A percentile compares a stretch with the other conserved stretches of the same genome.
These are phyloP conservation scores for Bryoglossum gracile DNA, from an alignment of 495 filamentous ascomycete genomes.

Conservation along the genomic window DNA sequence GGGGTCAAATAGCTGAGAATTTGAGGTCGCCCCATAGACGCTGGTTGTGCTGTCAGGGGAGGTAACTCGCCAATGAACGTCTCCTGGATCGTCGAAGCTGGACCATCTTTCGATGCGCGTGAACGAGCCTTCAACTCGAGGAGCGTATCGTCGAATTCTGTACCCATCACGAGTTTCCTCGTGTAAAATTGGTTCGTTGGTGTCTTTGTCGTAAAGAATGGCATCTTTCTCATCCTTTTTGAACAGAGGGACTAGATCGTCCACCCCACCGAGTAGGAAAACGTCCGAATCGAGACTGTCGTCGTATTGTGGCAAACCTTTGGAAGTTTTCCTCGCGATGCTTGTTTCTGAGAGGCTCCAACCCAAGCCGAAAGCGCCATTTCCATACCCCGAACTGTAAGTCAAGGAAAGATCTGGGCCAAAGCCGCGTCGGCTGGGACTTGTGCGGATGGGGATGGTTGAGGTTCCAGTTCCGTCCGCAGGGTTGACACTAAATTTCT, in stretches of 20 bases:
- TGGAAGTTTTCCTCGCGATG: constrained; percentile 27
- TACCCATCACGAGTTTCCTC: not conserved
- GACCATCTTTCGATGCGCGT: constrained; percentile 24
- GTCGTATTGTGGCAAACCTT: constrained; percentile 25
- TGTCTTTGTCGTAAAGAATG: no score
- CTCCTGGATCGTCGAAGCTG: not conserved
- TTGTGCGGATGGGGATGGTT: constrained; percentile 1
- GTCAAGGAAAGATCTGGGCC: constrained; percentile 11
- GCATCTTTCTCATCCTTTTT: no score
- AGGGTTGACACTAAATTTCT: not conserved
- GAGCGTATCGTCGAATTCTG: constrained; percentile 3
- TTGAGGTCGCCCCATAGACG: not conserved
- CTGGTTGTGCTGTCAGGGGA: constrained; percentile 6
- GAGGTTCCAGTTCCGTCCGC: not conserved
- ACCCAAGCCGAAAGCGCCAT: constrained; percentile 32
- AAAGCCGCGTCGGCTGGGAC: not conserved
- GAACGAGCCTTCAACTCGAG: constrained; percentile 10
- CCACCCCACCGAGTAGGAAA: constrained; percentile 19
- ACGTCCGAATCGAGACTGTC: constrained; percentile 13
- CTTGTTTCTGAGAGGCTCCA: constrained; percentile 19
- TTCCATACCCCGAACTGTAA: constrained; percentile 28
- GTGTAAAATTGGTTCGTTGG: no score
- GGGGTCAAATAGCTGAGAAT: not conserved
- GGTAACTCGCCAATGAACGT: constrained; percentile 19
- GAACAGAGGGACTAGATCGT: constrained; percentile 25